These are phyloP conservation scores for Ascosphaera apis DNA, from an alignment of 2,329 filamentous ascomycete genomes.

Conservation along the genomic window DNA sequence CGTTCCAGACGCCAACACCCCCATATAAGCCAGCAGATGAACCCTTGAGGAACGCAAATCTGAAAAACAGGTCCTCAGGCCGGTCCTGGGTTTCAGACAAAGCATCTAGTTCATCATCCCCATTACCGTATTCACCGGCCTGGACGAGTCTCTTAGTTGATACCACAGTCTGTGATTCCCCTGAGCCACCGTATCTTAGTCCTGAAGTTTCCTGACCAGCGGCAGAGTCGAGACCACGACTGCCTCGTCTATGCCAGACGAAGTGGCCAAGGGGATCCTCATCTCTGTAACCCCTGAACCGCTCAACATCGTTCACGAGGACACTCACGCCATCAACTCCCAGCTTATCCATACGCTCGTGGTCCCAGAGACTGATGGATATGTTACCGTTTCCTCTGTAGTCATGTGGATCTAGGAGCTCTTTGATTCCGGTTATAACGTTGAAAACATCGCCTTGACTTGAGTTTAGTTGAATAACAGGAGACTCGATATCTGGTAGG, in stretches of 20 bases:
- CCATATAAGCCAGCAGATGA: constrained; percentile 18
- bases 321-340: constrained; percentile 33
- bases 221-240: constrained; percentile 16
- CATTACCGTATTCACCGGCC: constrained; percentile 5
- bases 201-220: constrained; percentile 8
- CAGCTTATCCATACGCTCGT: constrained; percentile 16
- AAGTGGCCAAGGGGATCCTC: constrained; percentile 24
- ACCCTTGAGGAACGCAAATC: constrained; percentile 23
- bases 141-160: not conserved
- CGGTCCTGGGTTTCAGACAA: constrained; percentile 6
- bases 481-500: constrained; percentile 12
- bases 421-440: not conserved
- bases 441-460: not conserved
- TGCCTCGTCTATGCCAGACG: constrained; percentile 25
- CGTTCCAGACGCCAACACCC: constrained; percentile 16
- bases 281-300: constrained; percentile 33
- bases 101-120: constrained; percentile 2
- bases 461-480: constrained; percentile 11
- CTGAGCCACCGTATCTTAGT: constrained; percentile 6
- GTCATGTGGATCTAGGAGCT: constrained; percentile 1
- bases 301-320: constrained; percentile 40
- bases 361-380: constrained; percentile 21
- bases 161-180: not conserved
- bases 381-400: constrained; percentile 21
- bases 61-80: constrained; percentile 22